Evolutionary conservation across 805 yeast genomes (phyloP), one percentile per base, ranked within the genome.

Genomic region (Wickerhamiella lipophila): DNA sequence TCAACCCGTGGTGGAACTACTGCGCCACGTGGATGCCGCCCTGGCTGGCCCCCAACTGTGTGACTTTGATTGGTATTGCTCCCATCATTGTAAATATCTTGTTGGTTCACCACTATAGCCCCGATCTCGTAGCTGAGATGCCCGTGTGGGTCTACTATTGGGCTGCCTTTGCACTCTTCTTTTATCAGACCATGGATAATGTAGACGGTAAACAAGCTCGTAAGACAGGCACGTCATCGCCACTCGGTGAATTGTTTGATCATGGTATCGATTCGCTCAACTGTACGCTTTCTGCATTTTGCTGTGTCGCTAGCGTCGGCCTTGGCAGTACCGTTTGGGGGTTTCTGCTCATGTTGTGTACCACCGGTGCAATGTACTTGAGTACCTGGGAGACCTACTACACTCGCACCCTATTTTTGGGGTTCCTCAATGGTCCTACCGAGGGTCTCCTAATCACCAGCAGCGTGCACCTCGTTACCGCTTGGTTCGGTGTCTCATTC

Each of bases 171-270:
- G 88, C 94, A 1, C 68, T 89, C 50, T 83, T 88, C 63, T 71
- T 87, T 74, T 89, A 89, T 66, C 96, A 92, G 63, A 89, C 97
- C 0, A 85, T 92, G 70, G 97, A 92, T 68, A 95, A 95, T 5
- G 84, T 95, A 63, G 97, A 89, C 67, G 97, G 97, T 6, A 79
- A 84, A 59, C 98, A 89, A 64, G 97, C 97, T 21, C 77, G 97
- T 59, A 76, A 83, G 58, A 92, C 96, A 0, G 94, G 94, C 11
- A 94, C 88, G 63, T 77, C 86, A 43, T 94, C 96, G 3, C 97
- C 98, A 0, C 68, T 89, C 55, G 97, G 98, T 30, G 97, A 89
- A 64, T 71, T 92, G 52, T 92, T 89, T 60, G 97, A 92, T 64
- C 97, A 92, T 59, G 88, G 96, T 50, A 74, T 78, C 38, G 83